These are phyloP conservation scores for Solanum appendiculatum DNA, from an alignment of 257 asterid genomes.

Conservation along the genomic window DNA sequence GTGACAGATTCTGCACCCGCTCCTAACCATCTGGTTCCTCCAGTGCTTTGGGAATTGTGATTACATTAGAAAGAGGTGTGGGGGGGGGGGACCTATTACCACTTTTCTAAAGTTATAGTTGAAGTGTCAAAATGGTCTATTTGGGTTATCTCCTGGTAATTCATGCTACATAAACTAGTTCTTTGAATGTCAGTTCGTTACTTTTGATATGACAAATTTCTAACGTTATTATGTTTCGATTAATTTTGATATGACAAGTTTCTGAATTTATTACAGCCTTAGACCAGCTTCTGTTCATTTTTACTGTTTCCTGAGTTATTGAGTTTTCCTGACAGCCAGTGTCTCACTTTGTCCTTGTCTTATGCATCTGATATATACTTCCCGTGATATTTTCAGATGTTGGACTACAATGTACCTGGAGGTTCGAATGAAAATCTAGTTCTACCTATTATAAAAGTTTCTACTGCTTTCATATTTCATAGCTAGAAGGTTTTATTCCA, in stretches of 20 bases:
- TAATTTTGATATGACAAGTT: not conserved
- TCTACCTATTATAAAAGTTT: not conserved
- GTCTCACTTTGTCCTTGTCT: not conserved
- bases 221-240: not conserved
- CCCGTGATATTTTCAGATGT: constrained; percentile 44
- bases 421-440: constrained; percentile 31
- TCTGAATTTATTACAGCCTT: not conserved
- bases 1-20: not conserved
- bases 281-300: not conserved
- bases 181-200: not conserved
- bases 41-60: not conserved
- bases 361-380: not conserved
- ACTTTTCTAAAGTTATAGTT: not conserved
- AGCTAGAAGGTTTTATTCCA: not conserved
- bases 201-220: not conserved
- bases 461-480: not conserved
- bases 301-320: not conserved
- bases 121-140: not conserved
- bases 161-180: not conserved
- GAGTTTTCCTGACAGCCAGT: not conserved
- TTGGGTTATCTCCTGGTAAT: not conserved
- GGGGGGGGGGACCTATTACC: not conserved
- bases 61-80: not conserved
- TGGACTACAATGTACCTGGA: constrained; percentile 95
- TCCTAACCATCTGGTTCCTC: not conserved